These are phyloP conservation scores for Aspergillus cejpii DNA, from an alignment of 2,329 filamentous ascomycete genomes.

Conservation along the genomic window DNA sequence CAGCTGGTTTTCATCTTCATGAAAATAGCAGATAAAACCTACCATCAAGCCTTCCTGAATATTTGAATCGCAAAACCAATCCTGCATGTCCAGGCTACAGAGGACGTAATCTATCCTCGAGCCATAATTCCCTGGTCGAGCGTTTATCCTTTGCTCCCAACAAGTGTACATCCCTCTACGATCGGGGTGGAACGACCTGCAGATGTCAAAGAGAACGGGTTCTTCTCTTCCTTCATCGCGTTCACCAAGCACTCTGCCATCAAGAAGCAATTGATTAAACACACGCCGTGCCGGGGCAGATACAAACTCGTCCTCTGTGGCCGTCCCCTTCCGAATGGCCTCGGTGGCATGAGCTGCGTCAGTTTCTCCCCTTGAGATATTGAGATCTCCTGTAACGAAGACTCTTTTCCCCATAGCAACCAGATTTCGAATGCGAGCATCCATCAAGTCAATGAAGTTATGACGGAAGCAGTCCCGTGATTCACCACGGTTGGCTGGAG, in stretches of 20 bases:
- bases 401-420: constrained; percentile 74
- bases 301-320: constrained; percentile 65
- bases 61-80: constrained; percentile 72
- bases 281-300: constrained; percentile 65
- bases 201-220: constrained; percentile 75
- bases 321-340: constrained; percentile 60
- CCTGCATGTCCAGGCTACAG: constrained; percentile 68
- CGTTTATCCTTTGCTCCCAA: constrained; percentile 92
- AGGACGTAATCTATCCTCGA: constrained; percentile 90
- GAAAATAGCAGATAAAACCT: constrained; percentile 8
- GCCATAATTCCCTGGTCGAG: constrained; percentile 90
- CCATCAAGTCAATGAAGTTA: constrained; percentile 71
- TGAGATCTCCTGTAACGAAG: constrained; percentile 79
- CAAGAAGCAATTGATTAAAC: constrained; percentile 78
- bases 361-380: constrained; percentile 62
- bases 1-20: constrained; percentile 10
- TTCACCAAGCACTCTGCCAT: constrained; percentile 58
- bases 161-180: constrained; percentile 91
- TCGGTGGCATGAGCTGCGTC: constrained; percentile 73
- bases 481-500: constrained; percentile 82
- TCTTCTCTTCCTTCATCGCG: constrained; percentile 63
- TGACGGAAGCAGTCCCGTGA: constrained; percentile 74
- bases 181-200: constrained; percentile 70
- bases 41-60: constrained; percentile 87
- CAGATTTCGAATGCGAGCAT: constrained; percentile 78